These are phyloP conservation scores for Papilionanthe hybrid DNA, from an alignment of 116 monocot species.

Conservation along the genomic window DNA sequence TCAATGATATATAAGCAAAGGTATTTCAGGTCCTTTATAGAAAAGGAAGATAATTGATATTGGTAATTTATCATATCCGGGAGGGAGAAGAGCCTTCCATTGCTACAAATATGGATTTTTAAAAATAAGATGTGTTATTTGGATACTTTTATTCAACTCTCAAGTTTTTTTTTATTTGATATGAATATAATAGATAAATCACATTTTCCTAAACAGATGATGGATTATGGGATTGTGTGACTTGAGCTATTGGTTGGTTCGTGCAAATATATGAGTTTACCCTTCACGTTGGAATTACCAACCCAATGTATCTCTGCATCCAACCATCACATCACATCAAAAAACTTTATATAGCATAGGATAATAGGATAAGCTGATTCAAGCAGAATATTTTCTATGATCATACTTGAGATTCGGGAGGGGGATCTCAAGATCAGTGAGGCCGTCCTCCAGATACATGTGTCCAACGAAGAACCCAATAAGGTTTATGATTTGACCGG, in stretches of 20 bases:
- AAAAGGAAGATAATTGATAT: neutral
- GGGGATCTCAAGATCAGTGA: too few species aligned
- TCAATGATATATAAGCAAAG: neutral
- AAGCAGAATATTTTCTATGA: neutral
- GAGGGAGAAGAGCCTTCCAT: neutral
- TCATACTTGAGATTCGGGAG: too few species aligned
- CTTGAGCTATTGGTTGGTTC: neutral
- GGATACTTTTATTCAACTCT: too few species aligned
- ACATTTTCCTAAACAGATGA: neutral
- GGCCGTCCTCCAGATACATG: too few species aligned
- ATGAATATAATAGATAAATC: too few species aligned
- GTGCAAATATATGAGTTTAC: neutral
- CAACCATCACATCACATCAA: neutral
- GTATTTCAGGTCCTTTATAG: slow-evolving; percentile 6
- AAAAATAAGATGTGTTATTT: neutral
- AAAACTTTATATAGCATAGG: neutral
- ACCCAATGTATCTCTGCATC: neutral
- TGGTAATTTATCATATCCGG: neutral
- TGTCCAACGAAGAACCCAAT: too few species aligned
- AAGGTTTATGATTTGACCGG: too few species aligned
- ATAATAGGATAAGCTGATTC: neutral
- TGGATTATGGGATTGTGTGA: neutral
- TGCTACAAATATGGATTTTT: neutral
- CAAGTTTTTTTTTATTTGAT: too few species aligned
- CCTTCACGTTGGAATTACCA: neutral